Base-by-base conservation (phyloP, 371 early-diverging fungal genomes). In the Blakeslea trispora region DNA sequence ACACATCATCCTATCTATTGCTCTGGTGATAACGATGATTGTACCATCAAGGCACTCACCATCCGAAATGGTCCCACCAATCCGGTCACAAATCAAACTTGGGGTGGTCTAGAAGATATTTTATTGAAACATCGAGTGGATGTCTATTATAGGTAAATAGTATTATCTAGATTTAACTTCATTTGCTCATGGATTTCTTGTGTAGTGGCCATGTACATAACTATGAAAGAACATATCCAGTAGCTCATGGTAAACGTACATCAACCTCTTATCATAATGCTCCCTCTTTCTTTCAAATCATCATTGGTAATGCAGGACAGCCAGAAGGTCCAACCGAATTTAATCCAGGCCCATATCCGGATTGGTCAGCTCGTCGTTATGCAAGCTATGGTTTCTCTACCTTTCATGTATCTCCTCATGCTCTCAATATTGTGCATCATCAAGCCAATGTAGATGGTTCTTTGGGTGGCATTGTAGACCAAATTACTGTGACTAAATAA, bases 1-100 rank as follows among this genome's bases (percentile, higher is more conserved):
- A 70, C 71, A 2, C 78, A 78, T 45, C 71, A 69, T 50, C 77
- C 77, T 7, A 42, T 70, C 18, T 77, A 74, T 39, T 70, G 71
- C 24, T 55, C 61, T 17, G 35, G 18, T n/a, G 15, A 58, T 13
- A 60, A 50, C 8, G 17, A 42, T 9, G 70, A 72, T 45, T 77
- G 78, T 49, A 54, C 46, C 1, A 50, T 45, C 0, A 66, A 63
- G n/a, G 69, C 78, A 19, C 41, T 41, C 8, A 55, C 51, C 14
- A 44, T 77, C 17, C 71, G 64, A 47, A 60, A 68, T 4, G 74
- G 74, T 17, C 43, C 45, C 5, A n/a, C 45, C 2, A 55, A 50
- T 14, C 28, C 42, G 1, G 47, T 40, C n/a, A 58, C 58, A 21
- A 55, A 51, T 14, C 61, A 32, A 50, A 66, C 53, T 0, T 61